Evolutionary conservation across 768 basidiomycete genomes (phyloP).

Genomic region (Lyophyllum decastes): DNA sequence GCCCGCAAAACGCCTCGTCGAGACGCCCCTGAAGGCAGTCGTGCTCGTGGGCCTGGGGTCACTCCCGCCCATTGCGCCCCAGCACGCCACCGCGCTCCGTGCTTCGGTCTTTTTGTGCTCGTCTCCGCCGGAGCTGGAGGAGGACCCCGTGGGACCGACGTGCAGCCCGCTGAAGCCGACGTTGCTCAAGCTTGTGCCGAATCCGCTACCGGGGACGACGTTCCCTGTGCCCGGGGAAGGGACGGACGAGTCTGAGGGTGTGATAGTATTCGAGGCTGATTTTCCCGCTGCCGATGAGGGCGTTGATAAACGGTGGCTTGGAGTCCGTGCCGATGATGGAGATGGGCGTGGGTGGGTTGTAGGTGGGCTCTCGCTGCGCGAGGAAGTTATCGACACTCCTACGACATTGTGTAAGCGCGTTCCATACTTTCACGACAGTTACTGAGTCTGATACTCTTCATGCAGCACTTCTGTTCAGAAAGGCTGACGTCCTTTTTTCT

Average conservation of each 20-base stretch:
- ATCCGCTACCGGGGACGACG: slow-evolving; percentile 46
- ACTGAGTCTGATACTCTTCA: slow-evolving; percentile 4
- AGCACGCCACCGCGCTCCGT: slow-evolving; percentile 42
- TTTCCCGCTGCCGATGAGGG: slow-evolving; percentile 22
- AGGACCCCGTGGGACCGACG: slow-evolving; percentile 2
- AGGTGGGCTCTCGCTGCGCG: slow-evolving; percentile 47
- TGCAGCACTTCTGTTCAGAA: slow-evolving; percentile 42
- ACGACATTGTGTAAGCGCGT: slow-evolving; percentile 46
- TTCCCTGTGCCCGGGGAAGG: slow-evolving; percentile 75
- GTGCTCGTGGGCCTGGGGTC: slow-evolving; percentile 65
- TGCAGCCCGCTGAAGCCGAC: slow-evolving; percentile 47
- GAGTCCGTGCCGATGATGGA: slow-evolving; percentile 49
- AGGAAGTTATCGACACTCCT: slow-evolving; percentile 31
- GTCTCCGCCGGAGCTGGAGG: slow-evolving; percentile 9
- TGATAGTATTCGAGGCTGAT: slow-evolving; percentile 62
- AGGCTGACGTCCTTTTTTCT: slow-evolving; percentile 34
- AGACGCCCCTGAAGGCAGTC: slow-evolving; percentile 36
- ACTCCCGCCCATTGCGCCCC: slow-evolving; percentile 51
- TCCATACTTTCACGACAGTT: slow-evolving; percentile 2
- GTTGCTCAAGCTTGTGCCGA: slow-evolving; percentile 63
- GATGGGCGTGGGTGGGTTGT: slow-evolving; percentile 63
- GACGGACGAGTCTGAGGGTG: slow-evolving; percentile 72
- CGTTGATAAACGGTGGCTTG: slow-evolving; percentile 42
- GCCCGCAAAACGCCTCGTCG: background rate
- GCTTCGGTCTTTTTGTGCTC: slow-evolving; percentile 51